Evolutionary conservation across 768 basidiomycete genomes (phyloP), one percentile per base, ranked within the genome.

Genomic region (Boletus rufocinnamomeus): DNA sequence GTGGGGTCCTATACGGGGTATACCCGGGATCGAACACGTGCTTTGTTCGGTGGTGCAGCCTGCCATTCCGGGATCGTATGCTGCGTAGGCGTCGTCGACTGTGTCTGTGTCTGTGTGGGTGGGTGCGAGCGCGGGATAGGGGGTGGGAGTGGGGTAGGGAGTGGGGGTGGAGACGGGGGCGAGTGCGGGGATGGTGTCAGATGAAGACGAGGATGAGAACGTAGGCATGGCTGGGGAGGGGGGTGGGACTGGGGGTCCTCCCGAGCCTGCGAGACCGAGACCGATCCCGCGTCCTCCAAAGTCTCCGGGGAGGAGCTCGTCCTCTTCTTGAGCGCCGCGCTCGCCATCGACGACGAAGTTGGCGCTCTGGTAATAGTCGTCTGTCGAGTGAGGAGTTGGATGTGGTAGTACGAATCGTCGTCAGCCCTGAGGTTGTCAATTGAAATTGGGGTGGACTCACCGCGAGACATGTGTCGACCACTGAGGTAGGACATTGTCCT

Each of bases 31-130:
- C 5, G 34, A 25, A 9, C 64, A 66, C 0, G 47, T 1, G n/a
- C 21, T 21, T 0, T 9, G 45, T 6, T 40, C 55, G 32, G 8
- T 14, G 25, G 58, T 30, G 43, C 67, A 63, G 11, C 66, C 66
- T 14, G 66, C 67, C 66, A 67, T 67, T 21, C 66, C 67, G 9
- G 67, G 61, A 25, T 67, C 66, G 35, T 67, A 60, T 1, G 43
- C 61, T 7, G 54, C 66, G 27, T 67, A 69, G 19, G 25, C 2
- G 30, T 67, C 66, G 50, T 49, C 55, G 19, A 37, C 40, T 11
- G 50, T 37, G n/a, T n/a, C 5, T 34, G 34, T 4, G 34, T 6
- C 35, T 10, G 14, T 21, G 9, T 6, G 3, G 7, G 30, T 10
- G 9, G 30, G 2, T 13, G 3, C 2, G 32, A 4, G 32, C 4